These are phyloP conservation scores for Cladophialophora chaetospira DNA, from an alignment of 2,329 filamentous ascomycete genomes.

Conservation along the genomic window DNA sequence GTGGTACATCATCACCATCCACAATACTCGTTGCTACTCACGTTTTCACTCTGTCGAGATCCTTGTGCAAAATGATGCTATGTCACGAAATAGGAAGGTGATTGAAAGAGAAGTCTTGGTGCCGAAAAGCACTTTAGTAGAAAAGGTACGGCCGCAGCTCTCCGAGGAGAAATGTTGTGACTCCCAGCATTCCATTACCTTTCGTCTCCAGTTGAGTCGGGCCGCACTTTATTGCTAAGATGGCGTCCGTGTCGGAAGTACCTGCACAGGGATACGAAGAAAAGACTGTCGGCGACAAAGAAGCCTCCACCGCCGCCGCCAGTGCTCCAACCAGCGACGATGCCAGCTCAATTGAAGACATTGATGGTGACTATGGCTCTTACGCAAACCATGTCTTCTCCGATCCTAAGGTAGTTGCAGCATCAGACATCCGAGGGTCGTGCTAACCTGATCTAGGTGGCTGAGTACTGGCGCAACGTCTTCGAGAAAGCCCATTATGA, in stretches of 20 bases:
- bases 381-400: background rate
- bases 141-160: background rate
- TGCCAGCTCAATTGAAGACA: background rate
- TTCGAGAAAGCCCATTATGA: conserved; percentile 58
- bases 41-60: background rate
- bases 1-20: background rate
- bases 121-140: background rate
- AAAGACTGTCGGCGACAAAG: background rate
- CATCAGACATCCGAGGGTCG: too few relatives aligned
- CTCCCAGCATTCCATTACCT: background rate
- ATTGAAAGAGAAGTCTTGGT: too few relatives aligned
- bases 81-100: background rate
- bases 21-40: background rate
- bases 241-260: background rate
- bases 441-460: conserved; percentile 28
- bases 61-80: background rate
- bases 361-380: background rate
- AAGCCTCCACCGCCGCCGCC: background rate
- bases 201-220: background rate
- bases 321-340: background rate
- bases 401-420: background rate
- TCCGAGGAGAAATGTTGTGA: background rate
- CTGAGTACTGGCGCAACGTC: conserved; percentile 56
- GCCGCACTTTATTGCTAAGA: background rate
- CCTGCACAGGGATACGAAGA: background rate